Evolutionary conservation across 2,329 filamentous ascomycete genomes (phyloP), one percentile per base, ranked within the genome.

Genomic region (Hymenotorrendiella dingleyae): DNA sequence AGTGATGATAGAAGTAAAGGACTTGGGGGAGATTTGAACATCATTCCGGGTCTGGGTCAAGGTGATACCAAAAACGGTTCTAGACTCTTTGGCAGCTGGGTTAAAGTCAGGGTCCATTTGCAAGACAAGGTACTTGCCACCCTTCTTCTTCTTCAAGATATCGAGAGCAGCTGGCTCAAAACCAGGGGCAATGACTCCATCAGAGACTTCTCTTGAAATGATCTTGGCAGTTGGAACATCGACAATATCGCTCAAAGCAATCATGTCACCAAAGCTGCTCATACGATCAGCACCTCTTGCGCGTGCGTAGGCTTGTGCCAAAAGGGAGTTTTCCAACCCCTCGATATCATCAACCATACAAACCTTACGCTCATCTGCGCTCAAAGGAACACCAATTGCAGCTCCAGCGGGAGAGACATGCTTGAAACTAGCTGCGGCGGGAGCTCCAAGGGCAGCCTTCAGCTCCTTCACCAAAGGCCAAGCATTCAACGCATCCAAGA

Each of bases 401-500:
- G 91, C 93, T 61, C 93, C 93, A 32, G 93, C 93, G 16, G 93
- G 93, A 8, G 93, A 98, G 50, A 97, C 93, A 65, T 98, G 93
- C 80, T 96, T 98, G 82, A 98, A 98, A 64, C 88, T 95, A 50
- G 93, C 91, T 22, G 93, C 93, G 41, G 93, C 93, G 24, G 93
- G 87, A 65, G 84, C 82, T 55, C 84, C 83, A 17, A 97, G 80
- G 17, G 91, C 88, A 56, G 84, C 73, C 73, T 89, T 94, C 59
- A 98, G 78, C 71, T 98, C 93, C 74, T 94, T 94, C 45, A 98
- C 93, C 47, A 98, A 72, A 6, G 88, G 86, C 93, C 93, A 98
- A 56, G 89, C 88, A 67, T 98, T 98, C 56, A 98, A 78, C 38
- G 88, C 87, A 67, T 98, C 93, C 36, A 98, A 79, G 37, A 98